Evolutionary conservation across 805 yeast species (phyloP).

Genomic region (Sugiyamaella chiloensis): DNA sequence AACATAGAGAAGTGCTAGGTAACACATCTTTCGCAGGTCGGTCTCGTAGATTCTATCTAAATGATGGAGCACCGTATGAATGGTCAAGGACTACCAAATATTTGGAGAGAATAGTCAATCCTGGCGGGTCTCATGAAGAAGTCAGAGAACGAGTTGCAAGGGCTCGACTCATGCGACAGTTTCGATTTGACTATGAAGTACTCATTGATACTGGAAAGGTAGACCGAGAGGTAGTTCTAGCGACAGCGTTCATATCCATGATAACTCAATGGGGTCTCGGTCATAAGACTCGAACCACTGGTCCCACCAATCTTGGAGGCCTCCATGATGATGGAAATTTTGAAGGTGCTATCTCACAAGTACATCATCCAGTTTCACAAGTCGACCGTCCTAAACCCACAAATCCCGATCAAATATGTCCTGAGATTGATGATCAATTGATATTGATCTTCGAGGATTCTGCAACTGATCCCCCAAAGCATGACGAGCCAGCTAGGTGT

Average conservation of each 20-base stretch:
- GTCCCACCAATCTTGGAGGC: conserved; percentile 44
- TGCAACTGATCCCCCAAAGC: too few relatives aligned
- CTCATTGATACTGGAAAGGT: conserved; percentile 47
- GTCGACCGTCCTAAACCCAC: too few relatives aligned
- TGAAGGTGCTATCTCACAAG: too few relatives aligned
- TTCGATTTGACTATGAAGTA: conserved; percentile 58
- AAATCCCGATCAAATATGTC: too few relatives aligned
- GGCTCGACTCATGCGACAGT: conserved; percentile 55
- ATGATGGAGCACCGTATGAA: conserved; percentile 52
- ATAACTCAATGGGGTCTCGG: conserved; percentile 66
- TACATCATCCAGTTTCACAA: too few relatives aligned
- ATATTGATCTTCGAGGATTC: too few relatives aligned
- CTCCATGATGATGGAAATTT: not conserved
- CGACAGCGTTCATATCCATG: conserved; percentile 62
- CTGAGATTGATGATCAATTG: too few relatives aligned
- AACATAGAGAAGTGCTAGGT: conserved; percentile 42
- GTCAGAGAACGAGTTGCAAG: conserved; percentile 51
- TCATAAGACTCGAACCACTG: conserved; percentile 50
- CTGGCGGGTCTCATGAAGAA: conserved; percentile 57
- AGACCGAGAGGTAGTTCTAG: conserved; percentile 51
- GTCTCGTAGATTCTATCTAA: conserved; percentile 46
- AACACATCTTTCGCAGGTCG: conserved; percentile 41
- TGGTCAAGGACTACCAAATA: conserved; percentile 54
- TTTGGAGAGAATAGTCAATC: conserved; percentile 52
- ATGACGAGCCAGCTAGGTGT: too few relatives aligned